These are phyloP conservation scores for Fusarium veterinarium DNA, from an alignment of 2,329 filamentous ascomycete species.

Conservation along the genomic window DNA sequence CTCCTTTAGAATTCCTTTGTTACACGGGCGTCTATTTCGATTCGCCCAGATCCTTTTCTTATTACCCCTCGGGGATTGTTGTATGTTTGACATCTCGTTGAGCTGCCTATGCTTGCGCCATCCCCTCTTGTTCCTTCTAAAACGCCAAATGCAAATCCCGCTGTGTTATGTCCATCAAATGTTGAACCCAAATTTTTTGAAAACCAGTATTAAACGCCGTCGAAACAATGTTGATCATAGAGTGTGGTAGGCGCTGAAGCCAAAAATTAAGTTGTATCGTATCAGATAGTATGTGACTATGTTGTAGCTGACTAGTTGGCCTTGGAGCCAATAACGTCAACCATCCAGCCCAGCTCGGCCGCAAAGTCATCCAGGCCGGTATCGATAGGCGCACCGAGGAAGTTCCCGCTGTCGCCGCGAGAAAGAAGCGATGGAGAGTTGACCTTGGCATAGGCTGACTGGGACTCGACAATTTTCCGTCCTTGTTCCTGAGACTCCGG, in stretches of 20 bases:
- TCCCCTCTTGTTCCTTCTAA: slow-evolving; percentile 23
- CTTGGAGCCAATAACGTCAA: slow-evolving; percentile 57
- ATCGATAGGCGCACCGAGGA: slow-evolving; percentile 52
- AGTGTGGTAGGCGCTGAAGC: background rate
- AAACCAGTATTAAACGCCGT: slow-evolving; percentile 37
- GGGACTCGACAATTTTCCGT: slow-evolving; percentile 31
- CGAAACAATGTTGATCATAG: slow-evolving; percentile 19
- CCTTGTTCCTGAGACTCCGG: slow-evolving; percentile 49
- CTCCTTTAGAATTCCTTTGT: slow-evolving; percentile 5
- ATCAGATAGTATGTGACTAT: slow-evolving; percentile 11
- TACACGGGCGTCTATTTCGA: slow-evolving; percentile 14
- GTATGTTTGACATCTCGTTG: slow-evolving; percentile 6
- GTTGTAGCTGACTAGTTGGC: slow-evolving; percentile 11
- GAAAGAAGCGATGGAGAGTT: slow-evolving; percentile 45
- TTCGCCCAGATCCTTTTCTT: background rate
- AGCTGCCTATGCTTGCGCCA: slow-evolving; percentile 17
- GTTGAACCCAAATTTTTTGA: background rate
- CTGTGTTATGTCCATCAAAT: slow-evolving; percentile 12
- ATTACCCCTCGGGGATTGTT: slow-evolving; percentile 28
- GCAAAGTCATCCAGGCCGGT: slow-evolving; percentile 55
- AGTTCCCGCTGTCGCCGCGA: slow-evolving; percentile 36
- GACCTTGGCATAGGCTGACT: slow-evolving; percentile 37
- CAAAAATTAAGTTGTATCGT: slow-evolving; percentile 15
- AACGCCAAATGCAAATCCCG: slow-evolving; percentile 38
- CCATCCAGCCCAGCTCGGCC: slow-evolving; percentile 64